These are phyloP conservation scores for Gypsophila paniculata DNA, from an alignment of 179 eudicot genomes.

Conservation along the genomic window DNA sequence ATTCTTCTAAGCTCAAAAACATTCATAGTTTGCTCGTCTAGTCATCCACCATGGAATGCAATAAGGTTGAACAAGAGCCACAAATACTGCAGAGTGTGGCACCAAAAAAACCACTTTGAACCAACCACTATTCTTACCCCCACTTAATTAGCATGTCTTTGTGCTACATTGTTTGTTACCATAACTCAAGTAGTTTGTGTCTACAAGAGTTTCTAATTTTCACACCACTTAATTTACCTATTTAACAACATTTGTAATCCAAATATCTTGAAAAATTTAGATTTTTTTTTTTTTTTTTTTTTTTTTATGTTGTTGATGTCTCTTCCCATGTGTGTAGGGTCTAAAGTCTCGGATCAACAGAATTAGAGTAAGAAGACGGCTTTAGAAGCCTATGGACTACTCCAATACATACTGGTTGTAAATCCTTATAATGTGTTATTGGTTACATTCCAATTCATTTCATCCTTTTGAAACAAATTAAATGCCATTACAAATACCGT, in stretches of 20 bases:
- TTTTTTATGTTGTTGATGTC: too few species aligned
- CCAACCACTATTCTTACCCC: conserved; percentile 8
- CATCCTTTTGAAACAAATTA: too few species aligned
- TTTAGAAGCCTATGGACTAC: too few species aligned
- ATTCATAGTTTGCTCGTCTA: conserved; percentile 2
- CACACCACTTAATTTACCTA: background rate
- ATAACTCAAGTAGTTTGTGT: background rate
- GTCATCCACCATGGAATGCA: background rate
- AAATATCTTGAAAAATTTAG: too few species aligned
- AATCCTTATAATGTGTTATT: too few species aligned
- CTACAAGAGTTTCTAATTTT: background rate
- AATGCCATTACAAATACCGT: too few species aligned
- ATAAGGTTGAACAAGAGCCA: conserved; percentile 5
- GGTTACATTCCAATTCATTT: too few species aligned
- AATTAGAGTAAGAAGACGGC: too few species aligned
- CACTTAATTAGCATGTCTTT: background rate
- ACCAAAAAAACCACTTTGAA: conserved; percentile 14
- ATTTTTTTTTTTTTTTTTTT: too few species aligned
- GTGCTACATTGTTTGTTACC: background rate
- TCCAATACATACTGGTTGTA: too few species aligned
- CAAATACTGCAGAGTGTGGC: background rate
- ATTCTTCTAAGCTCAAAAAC: background rate
- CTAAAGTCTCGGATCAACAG: too few species aligned
- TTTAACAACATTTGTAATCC: background rate
- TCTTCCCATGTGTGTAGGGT: too few species aligned